Conservation (phyloP, 2,329 filamentous ascomycete genomes). For the Neofusicoccum laricinum region DNA sequence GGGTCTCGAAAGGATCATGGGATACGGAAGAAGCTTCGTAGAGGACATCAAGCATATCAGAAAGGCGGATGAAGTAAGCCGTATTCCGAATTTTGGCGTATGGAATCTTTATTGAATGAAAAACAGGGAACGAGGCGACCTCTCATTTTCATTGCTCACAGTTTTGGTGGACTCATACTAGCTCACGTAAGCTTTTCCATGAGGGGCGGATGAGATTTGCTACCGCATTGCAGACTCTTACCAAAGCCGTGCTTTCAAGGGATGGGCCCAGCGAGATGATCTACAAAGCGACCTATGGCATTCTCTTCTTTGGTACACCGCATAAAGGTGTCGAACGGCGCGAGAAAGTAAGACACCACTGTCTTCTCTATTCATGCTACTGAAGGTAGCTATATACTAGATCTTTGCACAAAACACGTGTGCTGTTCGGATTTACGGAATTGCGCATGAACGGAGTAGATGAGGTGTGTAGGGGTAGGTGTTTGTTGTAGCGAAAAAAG, state of each 20-base stretch:
- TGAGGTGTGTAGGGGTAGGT: too few species aligned
- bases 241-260: not conserved
- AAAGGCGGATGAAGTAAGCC: not conserved
- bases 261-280: not conserved
- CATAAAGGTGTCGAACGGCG: too few species aligned
- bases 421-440: too few species aligned
- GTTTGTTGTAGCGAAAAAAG: too few species aligned
- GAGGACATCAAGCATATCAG: not conserved
- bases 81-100: too few species aligned
- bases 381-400: too few species aligned
- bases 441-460: too few species aligned
- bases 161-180: not conserved
- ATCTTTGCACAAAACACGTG: too few species aligned
- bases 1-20: conserved; percentile 23
- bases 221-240: not conserved
- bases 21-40: conserved; percentile 15
- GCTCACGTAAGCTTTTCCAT: not conserved
- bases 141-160: not conserved
- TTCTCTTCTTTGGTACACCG: not conserved
- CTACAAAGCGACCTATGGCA: not conserved
- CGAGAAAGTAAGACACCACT: too few species aligned
- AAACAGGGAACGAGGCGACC: not conserved
- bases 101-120: too few species aligned
- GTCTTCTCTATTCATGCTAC: too few species aligned
- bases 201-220: too few species aligned